phyloP scores from a whole-genome alignment of 495 filamentous ascomycete genomes.

The Daldinia caldariorum region DNA sequence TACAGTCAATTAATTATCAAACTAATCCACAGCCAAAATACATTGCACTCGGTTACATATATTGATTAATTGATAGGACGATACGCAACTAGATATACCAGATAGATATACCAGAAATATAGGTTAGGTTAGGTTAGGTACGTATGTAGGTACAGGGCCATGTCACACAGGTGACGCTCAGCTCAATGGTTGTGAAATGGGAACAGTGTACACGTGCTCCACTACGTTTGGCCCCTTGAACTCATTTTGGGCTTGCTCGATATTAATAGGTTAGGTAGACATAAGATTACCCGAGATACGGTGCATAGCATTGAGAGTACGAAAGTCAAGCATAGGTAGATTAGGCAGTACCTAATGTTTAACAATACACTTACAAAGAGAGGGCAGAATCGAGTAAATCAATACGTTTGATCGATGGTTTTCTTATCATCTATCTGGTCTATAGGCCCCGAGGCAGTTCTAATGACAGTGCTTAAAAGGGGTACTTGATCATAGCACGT shows the following conservation, averaged over 20 bases:
- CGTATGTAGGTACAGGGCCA: constrained; percentile 16
- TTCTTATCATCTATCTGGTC: constrained; percentile 37
- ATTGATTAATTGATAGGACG: not conserved
- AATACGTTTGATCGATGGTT: constrained; percentile 14
- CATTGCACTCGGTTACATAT: not conserved
- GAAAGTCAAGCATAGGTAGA: not conserved
- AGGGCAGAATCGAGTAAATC: not conserved
- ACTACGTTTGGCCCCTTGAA: constrained; percentile 5
- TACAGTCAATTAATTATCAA: not conserved
- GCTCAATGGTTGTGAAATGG: not conserved
- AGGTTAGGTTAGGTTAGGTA: no score
- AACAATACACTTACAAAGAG: not conserved
- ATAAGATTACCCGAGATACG: not conserved
- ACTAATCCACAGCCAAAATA: not conserved
- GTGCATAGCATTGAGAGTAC: not conserved
- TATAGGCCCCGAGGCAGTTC: constrained; percentile 24
- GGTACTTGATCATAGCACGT: constrained; percentile 27
- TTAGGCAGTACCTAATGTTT: not conserved
- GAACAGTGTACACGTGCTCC: constrained; percentile 6
- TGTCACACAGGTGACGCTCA: constrained; percentile 29
- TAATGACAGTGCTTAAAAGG: constrained; percentile 12
- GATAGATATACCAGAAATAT: not conserved
- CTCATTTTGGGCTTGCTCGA: not conserved
- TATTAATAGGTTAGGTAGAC: not conserved
- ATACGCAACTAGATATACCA: not conserved